Base-by-base conservation (phyloP, 768 basidiomycete species). In the Pleurotus platypus region DNA sequence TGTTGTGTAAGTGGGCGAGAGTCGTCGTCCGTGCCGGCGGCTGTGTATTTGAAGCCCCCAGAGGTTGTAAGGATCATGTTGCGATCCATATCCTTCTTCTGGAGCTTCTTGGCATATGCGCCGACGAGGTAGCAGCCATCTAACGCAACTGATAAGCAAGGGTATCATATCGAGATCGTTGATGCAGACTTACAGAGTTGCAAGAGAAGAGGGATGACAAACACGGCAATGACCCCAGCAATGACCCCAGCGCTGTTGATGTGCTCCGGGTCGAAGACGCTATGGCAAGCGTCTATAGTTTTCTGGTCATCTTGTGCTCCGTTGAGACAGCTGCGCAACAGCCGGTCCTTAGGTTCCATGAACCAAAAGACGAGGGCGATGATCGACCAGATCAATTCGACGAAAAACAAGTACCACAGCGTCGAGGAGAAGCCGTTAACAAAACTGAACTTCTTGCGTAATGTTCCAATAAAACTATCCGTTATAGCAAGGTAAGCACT, bases 71-170 rank as follows among this genome's bases (percentile, higher is more conserved):
- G 30, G 63, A 55, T 58, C 51, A 66, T 47, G 46, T 65, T 65
- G 42, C 60, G 57, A 57, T 64, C 64, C 46, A 66, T 64, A 16
- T 58, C 49, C 54, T 66, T 64, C 59, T 74, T 67, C 55, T 63
- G 61, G 24, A 78, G 66, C 46, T 70, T 67, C 46, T 64, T 69
- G 7, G 68, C 69, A 49, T 76, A 78, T 46, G 70, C 62, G 24
- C 67, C 60, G 11, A 74, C 71, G 37, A 76, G 62, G 51, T 75
- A 75, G 48, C 71, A 70, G 12, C 72, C 73, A 61, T 78, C 76
- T 78, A 26, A 24, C 42, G 38, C 24, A 24, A 57, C 60, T 11
- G 57, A 51, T 49, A 51, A 59, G 12, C 50, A 57, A 7, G 30
- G 15, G 37, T 45, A 7, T 48, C 24, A 54, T 35, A 39, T 49